These are phyloP conservation scores for Chlorella vulgaris DNA, from an alignment of 139 green algal species.

Conservation along the genomic window DNA sequence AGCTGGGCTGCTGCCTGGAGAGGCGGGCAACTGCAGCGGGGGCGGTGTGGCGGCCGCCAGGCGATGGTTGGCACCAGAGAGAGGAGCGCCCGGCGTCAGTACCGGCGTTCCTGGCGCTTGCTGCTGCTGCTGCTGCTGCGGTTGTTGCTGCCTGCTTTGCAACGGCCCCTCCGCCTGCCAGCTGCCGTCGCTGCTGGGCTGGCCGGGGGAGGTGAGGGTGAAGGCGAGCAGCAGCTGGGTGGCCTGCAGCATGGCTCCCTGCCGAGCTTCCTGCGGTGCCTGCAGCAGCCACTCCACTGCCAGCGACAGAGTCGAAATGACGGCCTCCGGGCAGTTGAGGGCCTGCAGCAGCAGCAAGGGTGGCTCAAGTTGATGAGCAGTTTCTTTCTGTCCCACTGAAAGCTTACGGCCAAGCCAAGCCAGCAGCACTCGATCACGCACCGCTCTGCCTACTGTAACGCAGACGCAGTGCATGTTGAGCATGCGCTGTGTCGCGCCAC, in stretches of 20 bases:
- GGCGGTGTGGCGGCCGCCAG: slow-evolving; percentile 2
- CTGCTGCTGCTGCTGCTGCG: background rate
- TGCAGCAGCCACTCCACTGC: slow-evolving; percentile 51
- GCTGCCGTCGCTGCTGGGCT: background rate
- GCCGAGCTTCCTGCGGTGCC: slow-evolving; percentile 21
- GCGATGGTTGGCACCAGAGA: background rate
- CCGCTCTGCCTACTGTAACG: too few species aligned
- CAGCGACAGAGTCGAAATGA: slow-evolving; percentile 44
- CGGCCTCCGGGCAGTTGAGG: slow-evolving; percentile 6
- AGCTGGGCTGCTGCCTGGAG: background rate
- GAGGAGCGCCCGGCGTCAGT: background rate
- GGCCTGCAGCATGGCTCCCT: slow-evolving; percentile 34
- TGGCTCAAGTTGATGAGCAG: too few species aligned
- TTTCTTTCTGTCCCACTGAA: too few species aligned
- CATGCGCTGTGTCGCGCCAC: too few species aligned
- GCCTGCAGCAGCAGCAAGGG: slow-evolving; percentile 18
- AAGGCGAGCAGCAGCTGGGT: slow-evolving; percentile 31
- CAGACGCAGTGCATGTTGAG: too few species aligned
- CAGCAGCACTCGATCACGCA: too few species aligned
- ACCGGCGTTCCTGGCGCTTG: background rate
- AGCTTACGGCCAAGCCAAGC: too few species aligned
- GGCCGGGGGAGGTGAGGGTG: background rate
- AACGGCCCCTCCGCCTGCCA: background rate
- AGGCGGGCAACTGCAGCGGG: slow-evolving; percentile 6
- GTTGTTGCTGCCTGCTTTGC: background rate